phyloP scores from a whole-genome alignment of 805 yeast species.

The Sugiyamaella smithiae region DNA sequence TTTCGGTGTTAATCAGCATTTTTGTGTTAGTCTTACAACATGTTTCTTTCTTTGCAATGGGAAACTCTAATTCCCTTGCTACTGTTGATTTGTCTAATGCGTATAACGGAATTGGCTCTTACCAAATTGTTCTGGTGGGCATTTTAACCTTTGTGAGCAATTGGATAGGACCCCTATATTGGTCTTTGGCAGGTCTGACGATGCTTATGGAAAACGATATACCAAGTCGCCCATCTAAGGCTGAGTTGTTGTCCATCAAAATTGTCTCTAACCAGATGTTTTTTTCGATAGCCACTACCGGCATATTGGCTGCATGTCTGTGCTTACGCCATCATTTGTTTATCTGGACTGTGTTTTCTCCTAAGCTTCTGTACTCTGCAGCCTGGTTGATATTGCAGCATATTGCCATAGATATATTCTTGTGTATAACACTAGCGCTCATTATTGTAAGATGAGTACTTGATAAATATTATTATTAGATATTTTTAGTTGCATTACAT shows the following conservation, averaged over 20 bases:
- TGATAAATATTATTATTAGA: too few relatives aligned
- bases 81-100: conserved; percentile 89
- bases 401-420: conserved; percentile 22
- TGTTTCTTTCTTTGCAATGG: conserved; percentile 78
- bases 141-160: conserved; percentile 76
- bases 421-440: conserved; percentile 5
- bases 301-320: conserved; percentile 66
- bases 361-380: conserved; percentile 76
- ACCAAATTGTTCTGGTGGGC: conserved; percentile 70
- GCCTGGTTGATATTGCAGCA: conserved; percentile 56
- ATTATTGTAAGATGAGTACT: background rate
- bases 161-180: conserved; percentile 80
- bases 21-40: conserved; percentile 61
- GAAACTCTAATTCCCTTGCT: conserved; percentile 89
- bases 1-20: conserved; percentile 27
- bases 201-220: conserved; percentile 35
- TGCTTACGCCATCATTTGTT: conserved; percentile 80
- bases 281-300: conserved; percentile 57
- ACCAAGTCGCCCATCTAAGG: conserved; percentile 5
- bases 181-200: conserved; percentile 56
- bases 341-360: conserved; percentile 97
- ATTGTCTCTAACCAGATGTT: conserved; percentile 41
- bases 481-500: too few relatives aligned
- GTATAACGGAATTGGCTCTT: conserved; percentile 79
- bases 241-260: conserved; percentile 2